A percentile compares a stretch with the other conserved stretches of the same genome.
phyloP scores from a whole-genome alignment of 2,329 filamentous ascomycete species.

The Teratosphaeria nubilosa region DNA sequence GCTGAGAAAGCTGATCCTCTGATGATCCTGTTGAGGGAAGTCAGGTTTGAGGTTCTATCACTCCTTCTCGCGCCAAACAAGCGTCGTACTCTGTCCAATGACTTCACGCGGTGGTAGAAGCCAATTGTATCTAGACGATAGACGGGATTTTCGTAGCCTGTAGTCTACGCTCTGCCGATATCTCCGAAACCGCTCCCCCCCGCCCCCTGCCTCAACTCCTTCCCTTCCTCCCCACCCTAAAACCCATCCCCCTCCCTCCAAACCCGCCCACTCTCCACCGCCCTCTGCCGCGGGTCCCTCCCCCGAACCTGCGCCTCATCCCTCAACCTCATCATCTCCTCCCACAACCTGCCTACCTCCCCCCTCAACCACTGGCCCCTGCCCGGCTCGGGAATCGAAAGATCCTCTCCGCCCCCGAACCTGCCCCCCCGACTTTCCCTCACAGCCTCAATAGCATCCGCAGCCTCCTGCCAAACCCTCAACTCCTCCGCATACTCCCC shows the following conservation, averaged over 20 bases:
- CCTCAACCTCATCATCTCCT: conserved; percentile 32
- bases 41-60: no score
- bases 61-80: no score
- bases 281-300: conserved; percentile 41
- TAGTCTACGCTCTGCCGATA: not conserved
- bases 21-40: no score
- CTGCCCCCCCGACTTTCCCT: conserved; percentile 28
- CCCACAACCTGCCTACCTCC: conserved; percentile 35
- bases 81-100: no score
- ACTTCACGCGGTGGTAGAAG: no score
- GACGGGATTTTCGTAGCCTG: not conserved
- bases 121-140: no score
- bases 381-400: conserved; percentile 31
- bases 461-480: conserved; percentile 32
- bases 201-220: no score
- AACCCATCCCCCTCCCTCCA: conserved; percentile 49
- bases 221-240: conserved; percentile 24
- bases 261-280: conserved; percentile 41
- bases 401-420: conserved; percentile 30
- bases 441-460: conserved; percentile 27
- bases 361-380: conserved; percentile 34
- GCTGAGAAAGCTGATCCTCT: no score
- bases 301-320: conserved; percentile 41
- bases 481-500: conserved; percentile 33
- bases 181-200: not conserved